Conservation (phyloP, 305 asterid genomes). For the Salvia sclarea region DNA sequence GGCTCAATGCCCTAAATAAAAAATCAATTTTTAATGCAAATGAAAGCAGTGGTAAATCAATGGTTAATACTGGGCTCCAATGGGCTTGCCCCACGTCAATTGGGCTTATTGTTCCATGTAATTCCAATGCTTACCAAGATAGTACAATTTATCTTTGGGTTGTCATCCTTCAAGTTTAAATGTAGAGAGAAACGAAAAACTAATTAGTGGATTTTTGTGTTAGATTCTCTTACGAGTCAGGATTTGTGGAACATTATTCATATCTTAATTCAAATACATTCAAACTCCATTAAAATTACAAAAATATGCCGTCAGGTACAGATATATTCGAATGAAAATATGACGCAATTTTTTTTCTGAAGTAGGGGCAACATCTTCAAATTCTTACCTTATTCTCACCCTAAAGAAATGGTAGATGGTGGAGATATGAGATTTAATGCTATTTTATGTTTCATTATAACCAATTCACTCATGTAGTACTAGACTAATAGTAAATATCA, state of each 20-base stretch:
- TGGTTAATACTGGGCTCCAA: not conserved
- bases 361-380: no score
- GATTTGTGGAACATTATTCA: not conserved
- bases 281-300: no score
- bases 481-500: no score
- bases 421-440: not conserved
- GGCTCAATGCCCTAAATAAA: not conserved
- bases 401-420: not conserved
- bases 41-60: not conserved
- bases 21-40: no score
- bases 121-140: no score
- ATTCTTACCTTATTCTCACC: not conserved
- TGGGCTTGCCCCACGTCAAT: not conserved
- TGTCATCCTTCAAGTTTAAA: not conserved
- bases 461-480: no score
- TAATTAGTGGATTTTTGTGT: not conserved
- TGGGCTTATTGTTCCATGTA: not conserved
- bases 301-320: no score
- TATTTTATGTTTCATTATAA: no score
- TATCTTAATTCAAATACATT: no score
- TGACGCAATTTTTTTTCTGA: no score
- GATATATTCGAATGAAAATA: no score
- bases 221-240: not conserved
- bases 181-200: not conserved
- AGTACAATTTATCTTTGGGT: not conserved